phyloP scores from a whole-genome alignment of 2,329 filamentous ascomycete genomes.

The Colletotrichum musicola region DNA sequence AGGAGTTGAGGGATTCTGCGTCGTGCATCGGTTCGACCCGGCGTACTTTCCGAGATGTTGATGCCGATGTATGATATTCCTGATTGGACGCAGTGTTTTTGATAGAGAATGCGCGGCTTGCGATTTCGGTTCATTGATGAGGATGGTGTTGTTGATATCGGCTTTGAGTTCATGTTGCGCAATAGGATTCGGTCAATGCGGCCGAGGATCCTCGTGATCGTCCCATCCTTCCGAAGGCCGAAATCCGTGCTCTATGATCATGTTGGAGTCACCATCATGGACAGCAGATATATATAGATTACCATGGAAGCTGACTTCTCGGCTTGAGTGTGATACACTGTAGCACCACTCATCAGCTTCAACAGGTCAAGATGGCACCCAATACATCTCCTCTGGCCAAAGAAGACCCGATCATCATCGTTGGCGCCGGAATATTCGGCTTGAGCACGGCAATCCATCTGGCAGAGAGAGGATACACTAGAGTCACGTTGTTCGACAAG shows the following conservation, averaged over 20 bases:
- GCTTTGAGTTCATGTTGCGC: neutral
- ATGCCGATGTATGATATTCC: neutral
- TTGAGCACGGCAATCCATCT: neutral
- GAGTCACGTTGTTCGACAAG: slow-evolving; percentile 62
- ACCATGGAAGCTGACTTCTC: neutral
- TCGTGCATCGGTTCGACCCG: neutral
- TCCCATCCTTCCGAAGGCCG: no score
- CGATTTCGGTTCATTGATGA: neutral
- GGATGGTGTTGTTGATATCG: neutral
- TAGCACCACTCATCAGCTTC: no score
- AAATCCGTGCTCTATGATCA: no score
- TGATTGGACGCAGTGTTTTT: neutral
- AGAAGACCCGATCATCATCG: neutral
- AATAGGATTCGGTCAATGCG: neutral
- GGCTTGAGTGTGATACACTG: neutral
- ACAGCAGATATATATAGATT: neutral
- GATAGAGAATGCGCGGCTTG: neutral
- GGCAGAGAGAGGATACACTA: slow-evolving; percentile 54
- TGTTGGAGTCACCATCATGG: no score
- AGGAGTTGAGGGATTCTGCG: neutral
- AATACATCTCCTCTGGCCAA: neutral
- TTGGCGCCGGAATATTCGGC: slow-evolving; percentile 46
- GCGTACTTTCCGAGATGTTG: neutral
- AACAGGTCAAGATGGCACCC: neutral
- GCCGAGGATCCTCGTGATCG: no score